A percentile compares a stretch with the other conserved stretches of the same genome.
Evolutionary conservation across 1,284 basidiomycete species (phyloP).

Genomic region (Abortiporus biennis): DNA sequence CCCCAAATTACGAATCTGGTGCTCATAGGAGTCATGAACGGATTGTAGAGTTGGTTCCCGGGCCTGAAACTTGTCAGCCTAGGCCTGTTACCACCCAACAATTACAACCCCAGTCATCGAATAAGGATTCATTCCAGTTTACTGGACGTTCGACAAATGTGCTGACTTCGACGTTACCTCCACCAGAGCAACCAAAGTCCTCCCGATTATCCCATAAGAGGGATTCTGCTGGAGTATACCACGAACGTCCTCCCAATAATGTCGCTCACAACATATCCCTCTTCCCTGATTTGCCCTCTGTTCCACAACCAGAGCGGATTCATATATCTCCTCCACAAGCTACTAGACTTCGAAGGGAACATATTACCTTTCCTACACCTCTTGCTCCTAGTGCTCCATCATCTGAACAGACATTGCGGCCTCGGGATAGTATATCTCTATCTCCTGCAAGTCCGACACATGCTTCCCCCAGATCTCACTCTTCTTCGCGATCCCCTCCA

Average conservation of each 20-base stretch:
- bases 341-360: slow-evolving; percentile 7
- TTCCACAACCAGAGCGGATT: not conserved
- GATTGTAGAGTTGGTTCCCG: not conserved
- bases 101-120: not conserved
- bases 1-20: slow-evolving; percentile 14
- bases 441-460: too few relatives aligned
- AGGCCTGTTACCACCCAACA: not conserved
- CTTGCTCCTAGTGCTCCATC: too few relatives aligned
- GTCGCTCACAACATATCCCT: not conserved
- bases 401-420: too few relatives aligned
- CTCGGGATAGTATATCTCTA: too few relatives aligned
- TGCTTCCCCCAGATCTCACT: too few relatives aligned
- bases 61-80: not conserved
- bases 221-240: slow-evolving; percentile 15
- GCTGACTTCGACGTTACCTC: not conserved
- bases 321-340: not conserved
- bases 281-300: slow-evolving; percentile 1
- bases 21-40: slow-evolving; percentile 5
- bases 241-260: slow-evolving; percentile 1
- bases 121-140: not conserved
- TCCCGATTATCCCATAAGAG: slow-evolving; percentile 12
- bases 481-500: too few relatives aligned
- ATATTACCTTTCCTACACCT: slow-evolving; percentile 17
- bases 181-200: not conserved
- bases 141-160: too few relatives aligned